Conservation (phyloP, 2,329 filamentous ascomycete genomes). For the Xylaria sp. region DNA sequence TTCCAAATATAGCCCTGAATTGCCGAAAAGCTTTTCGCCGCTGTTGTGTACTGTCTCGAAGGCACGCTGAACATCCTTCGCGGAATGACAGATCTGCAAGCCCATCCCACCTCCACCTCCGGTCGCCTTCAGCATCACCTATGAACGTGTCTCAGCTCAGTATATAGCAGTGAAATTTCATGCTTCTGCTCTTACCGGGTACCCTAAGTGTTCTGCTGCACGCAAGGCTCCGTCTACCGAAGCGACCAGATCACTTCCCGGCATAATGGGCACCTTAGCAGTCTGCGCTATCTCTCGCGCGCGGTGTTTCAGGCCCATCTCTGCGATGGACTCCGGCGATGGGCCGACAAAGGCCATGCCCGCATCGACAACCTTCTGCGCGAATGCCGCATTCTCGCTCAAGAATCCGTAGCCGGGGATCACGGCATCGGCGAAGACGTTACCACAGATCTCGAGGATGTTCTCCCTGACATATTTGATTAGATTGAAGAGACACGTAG, state of each 20-base stretch:
- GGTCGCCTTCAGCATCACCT: constrained; percentile 65
- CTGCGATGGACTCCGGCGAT: constrained; percentile 61
- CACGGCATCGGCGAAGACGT: constrained; percentile 54
- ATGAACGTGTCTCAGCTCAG: neutral
- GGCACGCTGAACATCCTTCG: constrained; percentile 55
- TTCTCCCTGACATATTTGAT: constrained; percentile 11
- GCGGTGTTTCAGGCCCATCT: constrained; percentile 44
- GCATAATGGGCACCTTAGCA: constrained; percentile 49
- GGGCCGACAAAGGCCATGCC: constrained; percentile 70
- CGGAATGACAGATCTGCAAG: constrained; percentile 66
- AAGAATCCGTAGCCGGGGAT: constrained; percentile 75
- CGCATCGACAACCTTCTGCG: constrained; percentile 57
- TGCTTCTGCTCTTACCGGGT: constrained; percentile 51
- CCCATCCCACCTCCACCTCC: constrained; percentile 72
- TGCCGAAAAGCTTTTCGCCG: constrained; percentile 68
- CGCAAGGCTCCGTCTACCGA: constrained; percentile 65
- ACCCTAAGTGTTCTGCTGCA: constrained; percentile 51
- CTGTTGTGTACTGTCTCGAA: constrained; percentile 66
- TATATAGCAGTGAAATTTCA: neutral
- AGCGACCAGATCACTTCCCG: constrained; percentile 49
- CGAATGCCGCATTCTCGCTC: constrained; percentile 71
- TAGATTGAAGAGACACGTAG: neutral
- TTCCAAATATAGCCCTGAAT: constrained; percentile 73
- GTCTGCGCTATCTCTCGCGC: constrained; percentile 50
- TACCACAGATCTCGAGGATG: constrained; percentile 10